phyloP scores from a whole-genome alignment of 208 protist genomes.

The Trypanosomatidae sp. region DNA sequence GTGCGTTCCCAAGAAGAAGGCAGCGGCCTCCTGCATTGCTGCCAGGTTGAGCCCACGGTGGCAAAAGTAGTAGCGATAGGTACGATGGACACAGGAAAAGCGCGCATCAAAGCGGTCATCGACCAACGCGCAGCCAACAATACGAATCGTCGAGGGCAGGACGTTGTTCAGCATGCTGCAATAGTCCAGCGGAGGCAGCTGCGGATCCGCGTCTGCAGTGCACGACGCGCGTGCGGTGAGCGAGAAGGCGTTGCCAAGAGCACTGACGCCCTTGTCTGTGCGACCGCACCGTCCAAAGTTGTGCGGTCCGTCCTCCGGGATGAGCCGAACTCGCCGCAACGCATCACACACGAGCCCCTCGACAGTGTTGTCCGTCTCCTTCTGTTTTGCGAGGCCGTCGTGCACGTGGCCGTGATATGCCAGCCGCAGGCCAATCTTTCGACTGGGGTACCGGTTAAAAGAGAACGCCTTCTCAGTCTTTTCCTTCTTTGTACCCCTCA shows the following conservation, averaged over 20 bases:
- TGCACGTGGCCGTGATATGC: constrained; percentile 88
- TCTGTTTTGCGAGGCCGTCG: constrained; percentile 83
- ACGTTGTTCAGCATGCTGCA: constrained; percentile 94
- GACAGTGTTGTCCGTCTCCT: constrained; percentile 82
- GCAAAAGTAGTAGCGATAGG: constrained; percentile 93
- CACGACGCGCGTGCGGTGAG: constrained; percentile 69
- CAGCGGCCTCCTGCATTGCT: constrained; percentile 90
- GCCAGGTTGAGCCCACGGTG: constrained; percentile 78
- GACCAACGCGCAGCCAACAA: constrained; percentile 93
- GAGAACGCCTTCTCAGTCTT: constrained; percentile 52
- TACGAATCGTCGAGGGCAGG: constrained; percentile 94
- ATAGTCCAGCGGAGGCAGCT: constrained; percentile 89
- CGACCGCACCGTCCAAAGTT: constrained; percentile 80
- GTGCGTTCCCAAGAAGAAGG: constrained; percentile 92
- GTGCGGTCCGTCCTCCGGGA: constrained; percentile 57
- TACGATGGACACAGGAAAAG: constrained; percentile 87
- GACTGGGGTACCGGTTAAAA: constrained; percentile 64
- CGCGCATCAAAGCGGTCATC: constrained; percentile 89
- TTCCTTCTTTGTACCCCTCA: constrained; percentile 27
- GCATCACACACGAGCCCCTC: constrained; percentile 60
- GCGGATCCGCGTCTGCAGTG: constrained; percentile 21
- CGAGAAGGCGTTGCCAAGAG: constrained; percentile 81
- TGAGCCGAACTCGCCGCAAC: constrained; percentile 56
- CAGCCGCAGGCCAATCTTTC: constrained; percentile 83
- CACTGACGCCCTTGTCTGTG: constrained; percentile 90